A percentile compares a stretch with the other conserved stretches of the same genome.
Conservation (phyloP, 225 moss, liverwort and hornwort species). For the Thuidium tamariscinum region DNA sequence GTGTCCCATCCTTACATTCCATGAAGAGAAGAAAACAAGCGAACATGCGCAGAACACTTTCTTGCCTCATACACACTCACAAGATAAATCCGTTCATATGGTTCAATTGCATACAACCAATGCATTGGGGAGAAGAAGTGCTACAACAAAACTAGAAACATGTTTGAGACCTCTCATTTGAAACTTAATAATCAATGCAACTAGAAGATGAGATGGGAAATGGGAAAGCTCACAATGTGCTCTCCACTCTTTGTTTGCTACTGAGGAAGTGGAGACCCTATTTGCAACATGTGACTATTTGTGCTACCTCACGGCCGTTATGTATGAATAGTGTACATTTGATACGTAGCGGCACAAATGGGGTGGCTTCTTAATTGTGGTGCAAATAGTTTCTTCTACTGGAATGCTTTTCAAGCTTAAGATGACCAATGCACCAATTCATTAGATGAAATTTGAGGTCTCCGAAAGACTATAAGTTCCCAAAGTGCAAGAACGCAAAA, state of each 20-base stretch:
- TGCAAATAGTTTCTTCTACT: not conserved
- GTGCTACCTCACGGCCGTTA: not conserved
- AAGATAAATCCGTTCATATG: not conserved
- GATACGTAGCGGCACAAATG: fast-evolving
- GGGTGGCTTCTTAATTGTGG: not conserved
- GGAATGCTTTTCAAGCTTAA: too few species aligned
- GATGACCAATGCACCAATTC: too few species aligned
- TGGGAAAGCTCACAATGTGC: not conserved
- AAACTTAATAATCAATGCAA: not conserved
- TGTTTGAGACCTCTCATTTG: not conserved
- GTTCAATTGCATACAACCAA: not conserved
- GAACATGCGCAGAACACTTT: fast-evolving
- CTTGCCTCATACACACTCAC: not conserved
- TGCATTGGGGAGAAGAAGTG: fast-evolving
- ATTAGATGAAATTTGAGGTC: too few species aligned
- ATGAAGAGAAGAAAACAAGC: not conserved
- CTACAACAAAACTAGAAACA: not conserved
- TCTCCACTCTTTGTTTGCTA: not conserved
- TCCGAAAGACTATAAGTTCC: too few species aligned
- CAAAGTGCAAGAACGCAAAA: too few species aligned
- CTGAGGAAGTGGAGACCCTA: not conserved
- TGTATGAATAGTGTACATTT: not conserved
- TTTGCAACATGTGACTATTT: not conserved
- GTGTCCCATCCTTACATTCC: not conserved
- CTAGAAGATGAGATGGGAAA: not conserved